These are phyloP conservation scores for Blastobotrys petasosporus DNA, from an alignment of 1,139 yeast genomes.

Conservation along the genomic window DNA sequence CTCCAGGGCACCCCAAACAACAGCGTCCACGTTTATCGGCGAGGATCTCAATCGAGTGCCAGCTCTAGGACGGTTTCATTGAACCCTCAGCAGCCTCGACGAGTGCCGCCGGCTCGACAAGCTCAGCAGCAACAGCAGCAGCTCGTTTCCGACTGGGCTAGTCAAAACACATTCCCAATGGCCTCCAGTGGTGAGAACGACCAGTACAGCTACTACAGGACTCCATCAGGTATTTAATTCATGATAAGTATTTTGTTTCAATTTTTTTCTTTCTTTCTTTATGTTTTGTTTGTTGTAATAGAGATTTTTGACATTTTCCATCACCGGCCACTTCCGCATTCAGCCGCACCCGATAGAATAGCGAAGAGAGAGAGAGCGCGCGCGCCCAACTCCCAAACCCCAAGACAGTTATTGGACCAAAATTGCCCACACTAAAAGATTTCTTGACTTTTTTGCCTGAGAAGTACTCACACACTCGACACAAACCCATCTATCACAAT, in stretches of 20 bases:
- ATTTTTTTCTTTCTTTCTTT: not conserved
- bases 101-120: not conserved
- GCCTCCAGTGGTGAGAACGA: conserved; percentile 6
- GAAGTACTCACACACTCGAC: not conserved
- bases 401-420: not conserved
- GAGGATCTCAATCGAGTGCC: too few relatives aligned
- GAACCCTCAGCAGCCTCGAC: too few relatives aligned
- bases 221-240: conserved; percentile 7
- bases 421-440: not conserved
- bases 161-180: conserved; percentile 6
- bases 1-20: too few relatives aligned
- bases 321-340: too few relatives aligned
- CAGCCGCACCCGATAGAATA: not conserved
- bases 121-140: conserved; percentile 2
- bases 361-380: not conserved
- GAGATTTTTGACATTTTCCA: not conserved
- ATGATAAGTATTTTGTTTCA: not conserved
- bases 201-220: conserved; percentile 5
- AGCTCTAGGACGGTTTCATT: too few relatives aligned
- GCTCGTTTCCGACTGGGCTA: conserved; percentile 4
- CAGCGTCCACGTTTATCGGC: too few relatives aligned
- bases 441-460: not conserved
- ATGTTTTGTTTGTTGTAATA: not conserved
- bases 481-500: not conserved
- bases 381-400: not conserved